Conservation (phyloP, 23 red algal genomes). For the Agarophyton chilense region DNA sequence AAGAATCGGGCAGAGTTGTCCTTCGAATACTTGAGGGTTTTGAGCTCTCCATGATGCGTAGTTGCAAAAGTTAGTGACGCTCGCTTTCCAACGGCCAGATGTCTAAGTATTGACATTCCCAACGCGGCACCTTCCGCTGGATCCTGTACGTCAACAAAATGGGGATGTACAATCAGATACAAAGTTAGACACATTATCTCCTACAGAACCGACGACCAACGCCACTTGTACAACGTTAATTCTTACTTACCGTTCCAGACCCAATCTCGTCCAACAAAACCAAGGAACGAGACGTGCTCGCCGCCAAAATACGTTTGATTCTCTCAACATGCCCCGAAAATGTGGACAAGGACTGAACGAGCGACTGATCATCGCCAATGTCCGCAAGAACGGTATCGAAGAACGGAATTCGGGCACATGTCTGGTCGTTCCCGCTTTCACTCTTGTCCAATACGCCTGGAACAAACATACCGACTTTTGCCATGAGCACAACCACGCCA, state of each 20-base stretch:
- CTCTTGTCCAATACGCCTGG: neutral
- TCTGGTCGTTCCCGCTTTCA: constrained; percentile 26
- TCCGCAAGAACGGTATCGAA: constrained; percentile 93
- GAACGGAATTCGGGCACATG: constrained; percentile 75
- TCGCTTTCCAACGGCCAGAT: constrained; percentile 63
- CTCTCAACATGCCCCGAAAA: constrained; percentile 93
- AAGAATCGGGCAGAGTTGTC: constrained; percentile 49
- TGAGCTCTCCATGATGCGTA: constrained; percentile 97
- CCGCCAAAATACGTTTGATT: constrained; percentile 81
- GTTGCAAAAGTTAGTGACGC: constrained; percentile 90
- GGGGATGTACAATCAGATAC: neutral
- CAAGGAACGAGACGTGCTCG: constrained; percentile 54
- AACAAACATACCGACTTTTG: constrained; percentile 90
- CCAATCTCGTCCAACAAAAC: constrained; percentile 98
- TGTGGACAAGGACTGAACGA: constrained; percentile 84
- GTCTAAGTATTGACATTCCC: constrained; percentile 80
- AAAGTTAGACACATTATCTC: neutral
- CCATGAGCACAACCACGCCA: constrained; percentile 83
- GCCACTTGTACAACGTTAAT: neutral
- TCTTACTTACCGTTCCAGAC: constrained; percentile 80
- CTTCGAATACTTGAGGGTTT: constrained; percentile 84
- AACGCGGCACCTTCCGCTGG: constrained; percentile 93
- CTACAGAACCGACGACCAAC: no score
- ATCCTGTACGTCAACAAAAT: constrained; percentile 48
- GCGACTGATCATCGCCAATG: constrained; percentile 96